Evolutionary conservation across 2,329 filamentous ascomycete genomes (phyloP).

Genomic region (Harringtonia lauricola): DNA sequence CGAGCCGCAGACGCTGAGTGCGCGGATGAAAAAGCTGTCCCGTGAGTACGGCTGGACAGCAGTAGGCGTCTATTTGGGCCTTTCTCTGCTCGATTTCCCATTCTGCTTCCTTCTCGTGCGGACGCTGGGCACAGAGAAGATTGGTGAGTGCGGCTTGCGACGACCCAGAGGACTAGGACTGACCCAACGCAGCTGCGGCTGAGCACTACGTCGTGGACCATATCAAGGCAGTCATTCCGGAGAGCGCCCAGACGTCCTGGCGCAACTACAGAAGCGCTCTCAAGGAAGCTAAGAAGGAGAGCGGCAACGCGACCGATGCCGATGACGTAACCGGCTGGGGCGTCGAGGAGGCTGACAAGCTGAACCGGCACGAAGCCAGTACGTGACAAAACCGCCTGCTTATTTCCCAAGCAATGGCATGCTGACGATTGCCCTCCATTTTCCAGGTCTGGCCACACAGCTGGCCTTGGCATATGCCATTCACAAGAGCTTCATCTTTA

Average conservation of each 20-base stretch:
- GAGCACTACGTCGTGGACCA: constrained; percentile 58
- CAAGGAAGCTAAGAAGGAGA: constrained; percentile 31
- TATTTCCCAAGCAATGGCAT: neutral
- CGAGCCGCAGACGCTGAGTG: constrained; percentile 45
- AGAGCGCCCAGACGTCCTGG: constrained; percentile 43
- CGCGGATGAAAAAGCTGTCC: constrained; percentile 70
- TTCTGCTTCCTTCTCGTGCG: constrained; percentile 88
- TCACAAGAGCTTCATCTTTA: constrained; percentile 95
- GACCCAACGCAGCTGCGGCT: constrained; percentile 35
- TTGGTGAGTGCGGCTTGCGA: constrained; percentile 43
- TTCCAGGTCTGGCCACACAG: constrained; percentile 59
- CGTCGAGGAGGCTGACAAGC: constrained; percentile 50
- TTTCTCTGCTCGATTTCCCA: constrained; percentile 84
- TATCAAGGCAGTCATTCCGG: constrained; percentile 47
- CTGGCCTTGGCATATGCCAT: constrained; percentile 90
- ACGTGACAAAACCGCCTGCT: constrained; percentile 29
- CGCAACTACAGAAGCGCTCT: constrained; percentile 36
- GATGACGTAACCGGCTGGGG: constrained; percentile 46
- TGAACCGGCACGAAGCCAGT: constrained; percentile 61
- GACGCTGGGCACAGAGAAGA: constrained; percentile 71
- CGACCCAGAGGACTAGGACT: neutral
- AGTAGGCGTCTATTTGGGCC: constrained; percentile 74
- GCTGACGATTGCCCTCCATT: neutral
- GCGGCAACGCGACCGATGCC: constrained; percentile 31
- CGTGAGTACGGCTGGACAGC: constrained; percentile 93